These are phyloP conservation scores for Nigrospora osmanthi DNA, from an alignment of 2,329 filamentous ascomycete species.

Conservation along the genomic window DNA sequence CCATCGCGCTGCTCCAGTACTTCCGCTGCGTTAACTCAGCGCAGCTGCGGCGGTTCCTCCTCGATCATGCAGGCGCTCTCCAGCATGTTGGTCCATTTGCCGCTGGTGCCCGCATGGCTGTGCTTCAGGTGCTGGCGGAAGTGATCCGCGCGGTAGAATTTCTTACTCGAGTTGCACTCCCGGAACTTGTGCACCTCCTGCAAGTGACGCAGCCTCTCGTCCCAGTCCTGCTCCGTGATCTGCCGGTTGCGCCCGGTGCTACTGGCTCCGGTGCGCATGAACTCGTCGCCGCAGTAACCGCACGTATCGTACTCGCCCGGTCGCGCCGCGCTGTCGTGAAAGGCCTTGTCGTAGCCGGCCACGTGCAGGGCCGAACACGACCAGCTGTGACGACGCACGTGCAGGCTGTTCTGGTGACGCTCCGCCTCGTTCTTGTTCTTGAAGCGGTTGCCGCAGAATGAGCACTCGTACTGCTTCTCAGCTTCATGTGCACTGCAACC, in stretches of 20 bases:
- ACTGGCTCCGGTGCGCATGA: conserved; percentile 43
- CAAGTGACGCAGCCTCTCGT: conserved; percentile 76
- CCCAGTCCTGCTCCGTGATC: conserved; percentile 80
- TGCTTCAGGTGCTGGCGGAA: conserved; percentile 98
- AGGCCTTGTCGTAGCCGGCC: conserved; percentile 68
- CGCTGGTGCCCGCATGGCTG: conserved; percentile 89
- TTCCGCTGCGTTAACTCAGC: conserved; percentile 16
- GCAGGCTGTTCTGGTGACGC: conserved; percentile 89
- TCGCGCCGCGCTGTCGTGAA: conserved; percentile 68
- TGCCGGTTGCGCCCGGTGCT: conserved; percentile 24
- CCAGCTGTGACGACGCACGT: conserved; percentile 90
- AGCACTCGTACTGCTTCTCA: conserved; percentile 94
- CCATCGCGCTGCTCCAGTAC: not conserved
- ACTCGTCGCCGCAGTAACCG: conserved; percentile 94
- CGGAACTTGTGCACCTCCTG: conserved; percentile 92
- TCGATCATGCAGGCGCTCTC: conserved; percentile 96
- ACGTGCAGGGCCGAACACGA: conserved; percentile 74
- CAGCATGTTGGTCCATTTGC: conserved; percentile 98
- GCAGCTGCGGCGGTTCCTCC: conserved; percentile 57
- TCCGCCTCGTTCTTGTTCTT: conserved; percentile 99
- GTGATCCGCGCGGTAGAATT: conserved; percentile 95
- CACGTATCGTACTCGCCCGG: conserved; percentile 71
- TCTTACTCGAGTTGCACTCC: conserved; percentile 97
- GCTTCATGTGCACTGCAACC: conserved; percentile 63
- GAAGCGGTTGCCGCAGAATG: conserved; percentile 89